A percentile compares a stretch with the other conserved stretches of the same genome.
These are phyloP conservation scores for Saksenaea vasiformis DNA, from an alignment of 371 early-diverging fungal genomes.

Conservation along the genomic window DNA sequence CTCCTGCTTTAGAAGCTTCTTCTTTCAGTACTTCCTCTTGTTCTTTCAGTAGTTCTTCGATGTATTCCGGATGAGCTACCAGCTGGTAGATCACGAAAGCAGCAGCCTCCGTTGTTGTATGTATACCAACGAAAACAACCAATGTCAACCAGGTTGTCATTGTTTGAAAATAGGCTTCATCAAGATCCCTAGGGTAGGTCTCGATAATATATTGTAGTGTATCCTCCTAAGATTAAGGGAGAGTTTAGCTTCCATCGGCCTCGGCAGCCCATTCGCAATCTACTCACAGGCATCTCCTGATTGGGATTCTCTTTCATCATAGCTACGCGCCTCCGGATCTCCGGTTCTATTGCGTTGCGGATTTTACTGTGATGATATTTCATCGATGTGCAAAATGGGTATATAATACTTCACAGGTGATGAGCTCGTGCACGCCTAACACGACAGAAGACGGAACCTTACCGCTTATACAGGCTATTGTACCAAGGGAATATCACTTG, in stretches of 20 bases:
- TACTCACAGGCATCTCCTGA: neutral
- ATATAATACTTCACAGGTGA: neutral
- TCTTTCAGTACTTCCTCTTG: slow-evolving; percentile 30
- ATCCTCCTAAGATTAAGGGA: slow-evolving; percentile 4
- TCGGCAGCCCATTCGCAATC: too few species aligned
- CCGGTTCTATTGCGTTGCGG: slow-evolving; percentile 2
- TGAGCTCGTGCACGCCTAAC: neutral
- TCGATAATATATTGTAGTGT: slow-evolving; percentile 19
- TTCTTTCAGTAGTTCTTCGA: slow-evolving; percentile 39
- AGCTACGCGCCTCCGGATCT: neutral
- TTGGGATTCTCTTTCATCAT: neutral
- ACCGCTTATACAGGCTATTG: slow-evolving; percentile 27
- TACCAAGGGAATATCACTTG: slow-evolving; percentile 27
- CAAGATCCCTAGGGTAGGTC: slow-evolving; percentile 14
- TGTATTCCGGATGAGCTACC: slow-evolving; percentile 39
- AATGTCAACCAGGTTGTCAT: slow-evolving; percentile 17
- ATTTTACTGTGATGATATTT: neutral
- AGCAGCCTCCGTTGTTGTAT: slow-evolving; percentile 38
- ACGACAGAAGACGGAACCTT: neutral
- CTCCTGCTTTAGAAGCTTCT: slow-evolving; percentile 13
- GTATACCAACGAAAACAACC: slow-evolving; percentile 43
- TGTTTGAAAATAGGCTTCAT: slow-evolving; percentile 15
- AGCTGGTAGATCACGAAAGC: slow-evolving; percentile 41
- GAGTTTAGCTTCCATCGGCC: neutral
- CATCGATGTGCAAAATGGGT: slow-evolving; percentile 1